A percentile compares a stretch with the other conserved stretches of the same genome.
These are phyloP conservation scores for Amoebophrya sp. DNA, from an alignment of 169 alveolate species.

Conservation along the genomic window DNA sequence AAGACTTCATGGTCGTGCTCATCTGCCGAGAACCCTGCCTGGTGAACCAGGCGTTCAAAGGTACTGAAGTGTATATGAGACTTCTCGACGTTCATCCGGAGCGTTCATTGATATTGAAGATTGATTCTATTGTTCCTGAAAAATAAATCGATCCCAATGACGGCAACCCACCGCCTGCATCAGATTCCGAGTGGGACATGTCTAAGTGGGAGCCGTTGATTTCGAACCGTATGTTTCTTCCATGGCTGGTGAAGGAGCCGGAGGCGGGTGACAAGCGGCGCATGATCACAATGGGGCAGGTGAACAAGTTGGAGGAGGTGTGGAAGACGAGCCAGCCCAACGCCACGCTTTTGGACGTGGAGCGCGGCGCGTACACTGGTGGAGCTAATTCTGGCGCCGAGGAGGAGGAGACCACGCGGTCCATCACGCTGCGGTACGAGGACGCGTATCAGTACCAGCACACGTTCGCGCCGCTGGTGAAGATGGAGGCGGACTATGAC, in stretches of 20 bases:
- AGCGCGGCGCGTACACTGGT: too few species aligned
- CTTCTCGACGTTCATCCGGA: background rate
- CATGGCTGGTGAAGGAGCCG: conserved; percentile 59
- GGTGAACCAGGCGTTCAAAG: background rate
- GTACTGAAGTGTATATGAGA: background rate
- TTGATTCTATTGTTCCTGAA: conserved; percentile 13
- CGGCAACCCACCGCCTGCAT: background rate
- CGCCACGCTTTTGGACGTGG: conserved; percentile 36
- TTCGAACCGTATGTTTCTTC: conserved; percentile 44
- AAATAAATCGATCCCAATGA: conserved; percentile 15
- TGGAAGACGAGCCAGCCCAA: conserved; percentile 41
- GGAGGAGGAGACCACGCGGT: background rate
- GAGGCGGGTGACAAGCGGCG: conserved; percentile 38
- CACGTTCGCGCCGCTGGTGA: conserved; percentile 61
- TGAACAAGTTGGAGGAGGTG: conserved; percentile 36
- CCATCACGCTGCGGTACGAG: conserved; percentile 25
- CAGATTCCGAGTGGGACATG: conserved; percentile 45
- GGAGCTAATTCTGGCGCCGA: too few species aligned
- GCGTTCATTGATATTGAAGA: background rate
- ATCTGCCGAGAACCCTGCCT: conserved; percentile 40
- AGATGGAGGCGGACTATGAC: conserved; percentile 84
- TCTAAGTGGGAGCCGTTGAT: conserved; percentile 58
- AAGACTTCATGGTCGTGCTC: conserved; percentile 44
- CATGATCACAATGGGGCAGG: conserved; percentile 24
- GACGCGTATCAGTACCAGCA: conserved; percentile 49